Base-by-base conservation (phyloP, 306 rosid genomes). In the Gleditsia sinensis region DNA sequence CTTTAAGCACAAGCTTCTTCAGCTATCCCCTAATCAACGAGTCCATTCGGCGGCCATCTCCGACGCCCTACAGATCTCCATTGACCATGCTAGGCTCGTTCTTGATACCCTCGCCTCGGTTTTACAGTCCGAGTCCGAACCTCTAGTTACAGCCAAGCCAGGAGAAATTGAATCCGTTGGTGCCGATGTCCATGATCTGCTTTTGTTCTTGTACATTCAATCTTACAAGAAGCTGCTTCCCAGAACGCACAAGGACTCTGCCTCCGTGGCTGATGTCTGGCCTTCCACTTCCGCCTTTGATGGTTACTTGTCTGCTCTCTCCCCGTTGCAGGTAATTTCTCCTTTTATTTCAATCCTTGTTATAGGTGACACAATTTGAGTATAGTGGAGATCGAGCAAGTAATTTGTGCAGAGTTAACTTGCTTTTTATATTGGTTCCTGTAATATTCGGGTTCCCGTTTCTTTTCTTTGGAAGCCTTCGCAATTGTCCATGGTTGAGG, bases 231-330 rank as follows among this genome's bases (percentile, higher is more conserved):
- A 83, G 82, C 81, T 95, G 55, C 88, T 95, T 7, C 99, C 99
- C 0, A 79, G 98, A 60, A 90, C 97, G 68, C 99, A 92, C 80
- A 95, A 95, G 92, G 99, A 95, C 79, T 87, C 99, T 24, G 99
- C 94, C 7, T 79, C 99, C 3, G 97, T 95, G 8, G 87, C 94
- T 17, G 99, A 95, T 42, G 99, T 95, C 9, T 95, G 99, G 99
- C 99, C 99, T 28, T 95, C 99, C 2, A 92, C 98, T n/a, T 95
- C 99, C 14, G 99, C 99, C 37, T 95, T 95, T 68, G 99, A 95
- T 71, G 99, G 99, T 9, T 95, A 95, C 81, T 74, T 95, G 83
- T 95, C 99, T 28, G 99, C 99, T 61, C 88, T 95, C 64, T 92
- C 99, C 30, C 99, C 99, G 24, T 87, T 95, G 82, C 99, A 95